These are phyloP conservation scores for Aspergillus hortae DNA, from an alignment of 2,329 filamentous ascomycete species.

Conservation along the genomic window DNA sequence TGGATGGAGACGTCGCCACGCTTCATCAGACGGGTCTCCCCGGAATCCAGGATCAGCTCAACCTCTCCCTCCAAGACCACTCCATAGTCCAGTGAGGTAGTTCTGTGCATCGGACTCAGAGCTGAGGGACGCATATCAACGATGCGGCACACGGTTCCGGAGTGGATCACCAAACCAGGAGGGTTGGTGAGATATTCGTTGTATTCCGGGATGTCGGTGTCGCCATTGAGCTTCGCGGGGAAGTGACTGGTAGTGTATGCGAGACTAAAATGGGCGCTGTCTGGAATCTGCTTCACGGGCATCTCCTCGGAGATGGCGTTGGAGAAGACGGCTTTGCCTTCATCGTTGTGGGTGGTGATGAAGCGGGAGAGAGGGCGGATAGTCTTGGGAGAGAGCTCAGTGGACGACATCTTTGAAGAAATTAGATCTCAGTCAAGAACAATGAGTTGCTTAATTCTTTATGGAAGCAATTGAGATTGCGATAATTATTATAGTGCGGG, in stretches of 20 bases:
- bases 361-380: slow-evolving; percentile 32
- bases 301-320: slow-evolving; percentile 19
- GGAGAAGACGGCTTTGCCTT: slow-evolving; percentile 36
- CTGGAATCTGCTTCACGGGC: slow-evolving; percentile 21
- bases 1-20: slow-evolving; percentile 54
- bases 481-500: neutral
- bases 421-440: too few species aligned
- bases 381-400: slow-evolving; percentile 18
- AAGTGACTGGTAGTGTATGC: slow-evolving; percentile 49
- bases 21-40: slow-evolving; percentile 43
- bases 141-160: slow-evolving; percentile 37
- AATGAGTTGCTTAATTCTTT: neutral
- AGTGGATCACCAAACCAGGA: slow-evolving; percentile 49
- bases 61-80: slow-evolving; percentile 51
- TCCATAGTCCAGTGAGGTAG: slow-evolving; percentile 50
- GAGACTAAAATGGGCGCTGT: slow-evolving; percentile 48
- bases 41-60: slow-evolving; percentile 48
- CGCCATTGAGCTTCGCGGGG: slow-evolving; percentile 45
- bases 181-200: slow-evolving; percentile 40
- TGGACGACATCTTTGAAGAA: neutral
- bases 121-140: slow-evolving; percentile 46
- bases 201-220: slow-evolving; percentile 48
- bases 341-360: slow-evolving; percentile 32
- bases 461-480: neutral
- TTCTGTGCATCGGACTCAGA: slow-evolving; percentile 48